A percentile compares a stretch with the other conserved stretches of the same genome.
These are phyloP conservation scores for Pseudovirgaria hyperparasitica DNA, from an alignment of 2,329 filamentous ascomycete species.

Conservation along the genomic window DNA sequence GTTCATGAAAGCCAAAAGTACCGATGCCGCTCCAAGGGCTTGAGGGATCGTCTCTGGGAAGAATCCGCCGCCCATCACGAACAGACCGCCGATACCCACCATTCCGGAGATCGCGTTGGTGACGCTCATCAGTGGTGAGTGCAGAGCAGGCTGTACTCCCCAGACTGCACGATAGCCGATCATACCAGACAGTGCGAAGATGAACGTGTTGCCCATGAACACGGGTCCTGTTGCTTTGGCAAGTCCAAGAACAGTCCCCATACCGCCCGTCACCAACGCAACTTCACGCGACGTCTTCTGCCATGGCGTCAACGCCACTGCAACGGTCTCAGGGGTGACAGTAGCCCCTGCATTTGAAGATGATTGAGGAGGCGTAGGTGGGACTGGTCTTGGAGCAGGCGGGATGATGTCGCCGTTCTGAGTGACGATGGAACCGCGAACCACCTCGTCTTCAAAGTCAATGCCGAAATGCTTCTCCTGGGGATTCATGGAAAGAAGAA, in stretches of 20 bases:
- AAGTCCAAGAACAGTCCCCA: conserved; percentile 61
- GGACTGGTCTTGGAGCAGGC: conserved; percentile 56
- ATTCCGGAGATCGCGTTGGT: conserved; percentile 86
- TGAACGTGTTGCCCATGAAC: conserved; percentile 83
- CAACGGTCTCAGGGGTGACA: conserved; percentile 31
- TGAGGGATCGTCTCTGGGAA: conserved; percentile 58
- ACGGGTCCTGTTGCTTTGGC: conserved; percentile 71
- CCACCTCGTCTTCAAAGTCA: conserved; percentile 72
- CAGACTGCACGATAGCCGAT: conserved; percentile 84
- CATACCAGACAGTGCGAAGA: conserved; percentile 69
- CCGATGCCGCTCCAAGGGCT: conserved; percentile 61
- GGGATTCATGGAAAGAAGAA: conserved; percentile 68
- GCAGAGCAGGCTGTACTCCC: conserved; percentile 72
- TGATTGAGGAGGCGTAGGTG: conserved; percentile 38
- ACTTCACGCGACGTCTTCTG: conserved; percentile 70
- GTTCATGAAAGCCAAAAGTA: conserved; percentile 77
- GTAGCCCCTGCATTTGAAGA: conserved; percentile 37
- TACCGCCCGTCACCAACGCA: conserved; percentile 58
- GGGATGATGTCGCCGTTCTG: conserved; percentile 65
- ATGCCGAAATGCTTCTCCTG: conserved; percentile 68
- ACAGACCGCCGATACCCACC: conserved; percentile 80
- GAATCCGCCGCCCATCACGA: conserved; percentile 69
- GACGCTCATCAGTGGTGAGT: conserved; percentile 84
- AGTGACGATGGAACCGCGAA: conserved; percentile 73
- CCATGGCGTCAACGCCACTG: conserved; percentile 65